Percentiles rank a stretch among this genome's conserved stretches.
Evolutionary conservation across 116 monocot genomes (phyloP).

Genomic region (Phalaenopsis hybrid): DNA sequence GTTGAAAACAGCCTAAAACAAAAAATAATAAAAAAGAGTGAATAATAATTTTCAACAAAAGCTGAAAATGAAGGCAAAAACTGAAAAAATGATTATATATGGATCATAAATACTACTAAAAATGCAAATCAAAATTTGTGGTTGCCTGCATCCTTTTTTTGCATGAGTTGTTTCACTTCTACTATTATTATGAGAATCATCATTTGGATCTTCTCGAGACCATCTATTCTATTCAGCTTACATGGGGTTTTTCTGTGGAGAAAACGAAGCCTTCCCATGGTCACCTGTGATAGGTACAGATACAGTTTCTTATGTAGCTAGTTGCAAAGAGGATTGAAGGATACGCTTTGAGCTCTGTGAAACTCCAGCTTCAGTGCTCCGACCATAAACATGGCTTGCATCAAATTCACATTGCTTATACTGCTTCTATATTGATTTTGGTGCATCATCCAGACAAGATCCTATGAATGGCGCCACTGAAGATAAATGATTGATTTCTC

Average conservation of each 20-base stretch:
- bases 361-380: slow-evolving; percentile 4
- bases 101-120: no score
- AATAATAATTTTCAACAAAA: no score
- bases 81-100: no score
- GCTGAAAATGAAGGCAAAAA: no score
- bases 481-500: slow-evolving; percentile 5
- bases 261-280: neutral
- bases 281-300: neutral
- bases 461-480: neutral
- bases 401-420: neutral
- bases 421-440: neutral
- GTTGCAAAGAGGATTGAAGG: slow-evolving; percentile 41
- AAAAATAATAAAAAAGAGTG: no score
- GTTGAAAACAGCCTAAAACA: no score
- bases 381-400: neutral
- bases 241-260: slow-evolving; percentile 4
- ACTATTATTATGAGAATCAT: neutral
- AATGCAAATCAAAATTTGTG: no score
- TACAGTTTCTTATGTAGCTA: slow-evolving; percentile 1
- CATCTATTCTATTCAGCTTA: neutral
- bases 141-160: no score
- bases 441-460: neutral
- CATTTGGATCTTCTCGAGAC: slow-evolving; percentile 4
- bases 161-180: neutral
- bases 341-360: slow-evolving; percentile 13